Conservation (phyloP, 2,329 filamentous ascomycete species). For the Chaetomium strumarium region DNA sequence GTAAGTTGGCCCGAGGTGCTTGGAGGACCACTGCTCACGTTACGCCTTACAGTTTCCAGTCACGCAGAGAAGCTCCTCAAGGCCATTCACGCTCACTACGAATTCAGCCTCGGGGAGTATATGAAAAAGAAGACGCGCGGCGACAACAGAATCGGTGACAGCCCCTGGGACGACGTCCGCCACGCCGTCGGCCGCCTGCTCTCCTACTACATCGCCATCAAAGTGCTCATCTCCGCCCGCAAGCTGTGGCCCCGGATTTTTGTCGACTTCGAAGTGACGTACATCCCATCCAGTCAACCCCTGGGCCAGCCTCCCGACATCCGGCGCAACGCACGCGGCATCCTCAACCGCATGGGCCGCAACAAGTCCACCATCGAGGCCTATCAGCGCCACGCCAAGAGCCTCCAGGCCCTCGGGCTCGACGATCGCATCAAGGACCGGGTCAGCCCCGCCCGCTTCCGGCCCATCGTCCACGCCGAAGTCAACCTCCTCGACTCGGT, state of each 20-base stretch:
- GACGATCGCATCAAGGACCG: slow-evolving; percentile 5
- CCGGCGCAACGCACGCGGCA: slow-evolving; percentile 15
- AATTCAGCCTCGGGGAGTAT: slow-evolving; percentile 8
- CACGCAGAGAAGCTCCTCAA: slow-evolving; percentile 8
- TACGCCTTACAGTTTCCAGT: background rate
- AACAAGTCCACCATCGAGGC: background rate
- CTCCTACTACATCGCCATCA: slow-evolving; percentile 26
- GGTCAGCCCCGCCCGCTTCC: slow-evolving; percentile 13
- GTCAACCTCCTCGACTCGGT: slow-evolving; percentile 28
- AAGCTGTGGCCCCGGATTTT: slow-evolving; percentile 30
- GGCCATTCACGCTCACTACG: slow-evolving; percentile 5
- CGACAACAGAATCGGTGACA: slow-evolving; percentile 3
- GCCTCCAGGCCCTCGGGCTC: slow-evolving; percentile 7
- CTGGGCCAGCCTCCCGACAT: slow-evolving; percentile 3
- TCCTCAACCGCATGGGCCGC: slow-evolving; percentile 15
- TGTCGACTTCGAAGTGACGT: slow-evolving; percentile 26
- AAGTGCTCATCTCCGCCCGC: slow-evolving; percentile 22
- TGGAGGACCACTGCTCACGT: background rate
- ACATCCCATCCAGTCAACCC: slow-evolving; percentile 25
- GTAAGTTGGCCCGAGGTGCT: background rate
- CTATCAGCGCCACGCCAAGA: background rate
- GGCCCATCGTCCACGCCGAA: slow-evolving; percentile 34
- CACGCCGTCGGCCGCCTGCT: slow-evolving; percentile 26
- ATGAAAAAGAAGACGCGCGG: slow-evolving; percentile 16
- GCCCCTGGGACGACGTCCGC: slow-evolving; percentile 25